Evolutionary conservation across 2,329 filamentous ascomycete species (phyloP).

Genomic region (Ascochyta fabae): DNA sequence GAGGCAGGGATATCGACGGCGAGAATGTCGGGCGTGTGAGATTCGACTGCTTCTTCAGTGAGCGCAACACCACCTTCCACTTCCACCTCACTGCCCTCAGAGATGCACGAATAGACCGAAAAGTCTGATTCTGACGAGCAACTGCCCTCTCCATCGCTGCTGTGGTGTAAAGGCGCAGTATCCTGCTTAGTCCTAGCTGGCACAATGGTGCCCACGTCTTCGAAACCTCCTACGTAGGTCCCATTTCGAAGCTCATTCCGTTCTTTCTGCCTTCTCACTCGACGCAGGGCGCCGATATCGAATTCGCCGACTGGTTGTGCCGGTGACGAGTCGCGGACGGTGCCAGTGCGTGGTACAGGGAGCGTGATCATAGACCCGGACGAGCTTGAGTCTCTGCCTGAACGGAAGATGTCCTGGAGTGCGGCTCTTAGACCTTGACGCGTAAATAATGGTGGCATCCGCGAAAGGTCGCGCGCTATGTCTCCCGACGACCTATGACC

Average conservation of each 20-base stretch:
- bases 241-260: constrained; percentile 30
- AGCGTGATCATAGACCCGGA: constrained; percentile 44
- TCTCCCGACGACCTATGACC: constrained; percentile 31
- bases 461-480: constrained; percentile 28
- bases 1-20: constrained; percentile 1
- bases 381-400: constrained; percentile 38
- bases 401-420: constrained; percentile 39
- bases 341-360: constrained; percentile 35
- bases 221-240: constrained; percentile 23
- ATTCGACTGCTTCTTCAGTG: constrained; percentile 62
- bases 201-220: constrained; percentile 10
- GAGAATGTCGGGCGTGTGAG: constrained; percentile 50
- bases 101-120: constrained; percentile 31
- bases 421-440: constrained; percentile 37
- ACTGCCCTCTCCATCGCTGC: constrained; percentile 2
- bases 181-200: neutral
- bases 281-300: constrained; percentile 35
- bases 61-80: constrained; percentile 62
- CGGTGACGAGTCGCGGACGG: constrained; percentile 24
- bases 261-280: constrained; percentile 37
- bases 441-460: constrained; percentile 22
- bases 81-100: constrained; percentile 51
- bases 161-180: neutral
- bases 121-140: constrained; percentile 26
- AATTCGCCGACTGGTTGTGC: constrained; percentile 28